Conservation (phyloP, 495 filamentous ascomycete species). For the Aspergillus cavernicola region DNA sequence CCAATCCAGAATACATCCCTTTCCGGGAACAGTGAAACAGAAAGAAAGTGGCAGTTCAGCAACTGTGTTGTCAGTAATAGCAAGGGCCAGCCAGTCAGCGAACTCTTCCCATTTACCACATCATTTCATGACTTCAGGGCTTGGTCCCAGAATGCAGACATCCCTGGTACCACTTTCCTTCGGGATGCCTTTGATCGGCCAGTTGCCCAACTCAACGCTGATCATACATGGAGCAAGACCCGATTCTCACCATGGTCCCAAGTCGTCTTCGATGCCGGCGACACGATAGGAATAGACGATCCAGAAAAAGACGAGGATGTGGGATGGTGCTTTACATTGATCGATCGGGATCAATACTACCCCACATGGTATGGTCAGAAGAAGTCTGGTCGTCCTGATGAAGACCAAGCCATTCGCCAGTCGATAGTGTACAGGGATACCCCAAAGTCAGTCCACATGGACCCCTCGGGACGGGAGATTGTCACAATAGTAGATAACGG, state of each 20-base stretch:
- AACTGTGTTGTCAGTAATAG: background rate
- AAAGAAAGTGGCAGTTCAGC: background rate
- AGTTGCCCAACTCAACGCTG: background rate
- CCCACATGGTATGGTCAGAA: constrained; percentile 2
- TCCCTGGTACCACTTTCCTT: constrained; percentile 3
- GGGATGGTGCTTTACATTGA: background rate
- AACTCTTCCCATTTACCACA: background rate
- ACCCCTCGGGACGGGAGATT: constrained; percentile 17
- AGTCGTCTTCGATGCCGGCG: constrained; percentile 16
- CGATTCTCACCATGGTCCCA: background rate
- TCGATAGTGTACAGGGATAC: constrained; percentile 21
- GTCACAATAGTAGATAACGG: constrained; percentile 11
- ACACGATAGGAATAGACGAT: constrained; percentile 13
- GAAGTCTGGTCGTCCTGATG: background rate
- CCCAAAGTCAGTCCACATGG: constrained; percentile 15
- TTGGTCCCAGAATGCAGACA: background rate
- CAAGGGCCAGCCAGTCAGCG: background rate
- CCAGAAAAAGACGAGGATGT: background rate
- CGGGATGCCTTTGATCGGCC: constrained; percentile 2
- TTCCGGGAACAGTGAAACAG: background rate
- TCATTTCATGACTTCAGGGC: background rate
- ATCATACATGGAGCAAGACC: background rate
- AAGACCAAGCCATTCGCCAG: constrained; percentile 15
- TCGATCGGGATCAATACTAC: background rate
- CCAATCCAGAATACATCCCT: background rate